These are phyloP conservation scores for Beauveria asiatica DNA, from an alignment of 2,329 filamentous ascomycete genomes.

Conservation along the genomic window DNA sequence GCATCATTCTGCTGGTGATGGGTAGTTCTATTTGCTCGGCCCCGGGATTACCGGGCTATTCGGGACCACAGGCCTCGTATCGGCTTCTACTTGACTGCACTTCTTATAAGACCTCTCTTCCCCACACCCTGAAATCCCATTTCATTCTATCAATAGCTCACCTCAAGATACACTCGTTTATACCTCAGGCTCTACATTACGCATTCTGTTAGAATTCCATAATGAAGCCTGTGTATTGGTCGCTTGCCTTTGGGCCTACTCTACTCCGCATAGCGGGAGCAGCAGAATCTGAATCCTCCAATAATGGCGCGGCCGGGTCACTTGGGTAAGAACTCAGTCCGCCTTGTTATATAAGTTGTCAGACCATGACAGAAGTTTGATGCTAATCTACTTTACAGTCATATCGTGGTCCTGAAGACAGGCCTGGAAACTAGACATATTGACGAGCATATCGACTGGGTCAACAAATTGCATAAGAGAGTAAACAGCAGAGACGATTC, in stretches of 20 bases:
- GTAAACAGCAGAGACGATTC: not conserved
- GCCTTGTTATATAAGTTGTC: not conserved
- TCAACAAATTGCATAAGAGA: not conserved
- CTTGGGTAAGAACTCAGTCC: not conserved
- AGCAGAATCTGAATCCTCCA: too few relatives aligned
- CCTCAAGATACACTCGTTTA: not conserved
- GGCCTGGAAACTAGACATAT: not conserved
- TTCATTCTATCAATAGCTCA: too few relatives aligned
- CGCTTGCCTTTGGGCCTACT: not conserved
- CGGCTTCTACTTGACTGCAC: not conserved
- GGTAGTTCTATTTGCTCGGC: not conserved
- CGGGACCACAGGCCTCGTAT: not conserved
- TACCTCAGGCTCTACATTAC: not conserved
- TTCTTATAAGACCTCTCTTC: not conserved
- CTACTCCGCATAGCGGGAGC: not conserved
- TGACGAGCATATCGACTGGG: not conserved
- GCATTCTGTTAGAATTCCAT: not conserved
- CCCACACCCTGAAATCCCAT: not conserved
- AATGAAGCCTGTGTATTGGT: not conserved
- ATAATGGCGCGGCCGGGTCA: not conserved
- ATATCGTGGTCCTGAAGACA: not conserved
- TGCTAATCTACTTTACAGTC: not conserved
- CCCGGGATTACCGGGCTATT: too few relatives aligned
- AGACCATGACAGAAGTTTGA: not conserved
- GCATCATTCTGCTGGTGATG: too few relatives aligned